A percentile compares a stretch with the other conserved stretches of the same genome.
phyloP scores from a whole-genome alignment of 2,329 filamentous ascomycete species.

The Pyrenochaeta sp. region DNA sequence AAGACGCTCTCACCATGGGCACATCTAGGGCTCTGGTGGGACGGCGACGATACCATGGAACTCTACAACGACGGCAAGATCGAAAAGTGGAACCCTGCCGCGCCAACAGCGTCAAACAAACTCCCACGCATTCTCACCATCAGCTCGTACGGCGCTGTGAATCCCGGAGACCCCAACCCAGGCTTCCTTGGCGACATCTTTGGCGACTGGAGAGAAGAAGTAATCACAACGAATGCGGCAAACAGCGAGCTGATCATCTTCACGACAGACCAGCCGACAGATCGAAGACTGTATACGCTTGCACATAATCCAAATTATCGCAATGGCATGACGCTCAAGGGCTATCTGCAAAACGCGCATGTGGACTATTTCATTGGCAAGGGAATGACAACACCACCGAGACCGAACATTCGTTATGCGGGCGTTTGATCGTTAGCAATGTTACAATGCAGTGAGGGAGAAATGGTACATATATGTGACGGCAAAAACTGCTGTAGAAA shows the following conservation, averaged over 20 bases:
- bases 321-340: slow-evolving; percentile 17
- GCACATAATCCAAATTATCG: slow-evolving; percentile 17
- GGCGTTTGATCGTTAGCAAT: neutral
- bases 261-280: slow-evolving; percentile 9
- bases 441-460: slow-evolving; percentile 32
- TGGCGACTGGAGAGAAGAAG: slow-evolving; percentile 20
- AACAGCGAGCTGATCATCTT: slow-evolving; percentile 13
- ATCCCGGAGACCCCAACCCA: slow-evolving; percentile 11
- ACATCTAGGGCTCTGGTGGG: slow-evolving; percentile 18
- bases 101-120: slow-evolving; percentile 1
- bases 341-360: slow-evolving; percentile 15
- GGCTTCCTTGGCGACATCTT: slow-evolving; percentile 17
- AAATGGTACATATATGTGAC: too few species aligned
- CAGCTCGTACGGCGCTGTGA: slow-evolving; percentile 10
- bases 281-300: slow-evolving; percentile 12
- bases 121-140: slow-evolving; percentile 11
- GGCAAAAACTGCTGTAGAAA: too few species aligned
- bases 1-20: slow-evolving; percentile 8
- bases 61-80: slow-evolving; percentile 21
- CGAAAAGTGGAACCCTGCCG: slow-evolving; percentile 16
- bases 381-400: slow-evolving; percentile 10
- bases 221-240: slow-evolving; percentile 4
- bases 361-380: slow-evolving; percentile 10
- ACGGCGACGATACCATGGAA: slow-evolving; percentile 19
- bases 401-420: slow-evolving; percentile 3